Base-by-base conservation (phyloP, 2,329 filamentous ascomycete genomes). In the Diaporthe eres region DNA sequence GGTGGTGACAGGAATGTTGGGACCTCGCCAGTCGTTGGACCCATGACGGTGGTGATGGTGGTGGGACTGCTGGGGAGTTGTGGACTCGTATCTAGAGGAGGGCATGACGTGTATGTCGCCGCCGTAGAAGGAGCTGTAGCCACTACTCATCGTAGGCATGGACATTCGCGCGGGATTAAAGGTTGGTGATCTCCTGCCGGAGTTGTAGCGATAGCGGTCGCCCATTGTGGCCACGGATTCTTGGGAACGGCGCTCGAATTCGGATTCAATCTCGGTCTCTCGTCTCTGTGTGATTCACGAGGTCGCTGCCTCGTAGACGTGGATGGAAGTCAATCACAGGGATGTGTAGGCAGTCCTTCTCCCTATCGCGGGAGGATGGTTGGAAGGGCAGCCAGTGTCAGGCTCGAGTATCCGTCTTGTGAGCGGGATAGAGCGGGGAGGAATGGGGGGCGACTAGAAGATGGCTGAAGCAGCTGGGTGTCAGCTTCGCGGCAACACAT, bases 21-120 rank as follows among this genome's bases (percentile, higher is more conserved):
- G 83, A 70, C 81, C 80, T 77, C 79, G 83, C 72, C 74, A 76
- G 51, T 77, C 76, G 73, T 81, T 81, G 71, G 80, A 84, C 81
- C 73, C 80, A 81, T 73, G 80, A 75, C 74, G 74, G 78, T 55
- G 75, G 76, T 74, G 78, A 10, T 79, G 83, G 80, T 79, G 80
- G 28, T 70, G 44, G 60, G 74, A 61, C 47, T 74, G 75, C 17
- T 71, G 47, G 34, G 63, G 49, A 37, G 68, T 70, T 10, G 80
- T 67, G 15, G 77, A 74, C 25, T 80, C 81, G 75, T 82, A 79
- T 68, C 80, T 81, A 80, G 85, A 80, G 77, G 85, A 82, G 25
- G 89, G 89, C 80, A 90, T 84, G 77, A 88, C 86, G 78, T 92
- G 89, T 75, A 90, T 84, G 79, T 92, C 90, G 71, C 88, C 87